These are phyloP conservation scores for Cystobasidium onofrii DNA, from an alignment of 768 basidiomycete genomes.

Conservation along the genomic window DNA sequence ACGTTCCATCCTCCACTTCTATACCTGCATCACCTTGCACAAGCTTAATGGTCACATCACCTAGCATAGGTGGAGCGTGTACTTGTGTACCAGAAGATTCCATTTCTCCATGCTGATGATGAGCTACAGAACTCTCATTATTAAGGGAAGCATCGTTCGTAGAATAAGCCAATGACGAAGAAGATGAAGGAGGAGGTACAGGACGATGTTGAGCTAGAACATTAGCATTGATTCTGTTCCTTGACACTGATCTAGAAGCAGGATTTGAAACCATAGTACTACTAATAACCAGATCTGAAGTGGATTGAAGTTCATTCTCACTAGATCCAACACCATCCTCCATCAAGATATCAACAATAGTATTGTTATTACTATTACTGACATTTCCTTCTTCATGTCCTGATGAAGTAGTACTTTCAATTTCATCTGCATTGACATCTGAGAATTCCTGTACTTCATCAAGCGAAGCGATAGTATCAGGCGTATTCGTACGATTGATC, in stretches of 20 bases:
- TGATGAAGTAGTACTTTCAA: constrained; percentile 11
- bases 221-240: neutral
- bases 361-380: neutral
- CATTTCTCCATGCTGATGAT: too few relatives aligned
- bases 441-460: constrained; percentile 27
- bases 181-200: neutral
- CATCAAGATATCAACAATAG: neutral
- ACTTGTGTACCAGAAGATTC: neutral
- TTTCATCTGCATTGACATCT: constrained; percentile 24
- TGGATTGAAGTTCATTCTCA: neutral
- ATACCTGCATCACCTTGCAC: neutral
- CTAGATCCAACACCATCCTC: neutral
- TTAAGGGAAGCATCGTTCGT: too few relatives aligned
- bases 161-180: neutral
- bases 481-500: constrained; percentile 22
- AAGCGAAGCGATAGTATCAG: constrained; percentile 10
- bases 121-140: too few relatives aligned
- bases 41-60: neutral
- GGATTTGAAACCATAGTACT: neutral
- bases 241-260: neutral
- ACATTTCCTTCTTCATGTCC: neutral
- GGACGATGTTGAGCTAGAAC: neutral
- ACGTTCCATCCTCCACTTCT: neutral
- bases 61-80: neutral
- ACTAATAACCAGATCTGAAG: neutral